phyloP scores from a whole-genome alignment of 495 filamentous ascomycete genomes.

The Aspergillus diversus region DNA sequence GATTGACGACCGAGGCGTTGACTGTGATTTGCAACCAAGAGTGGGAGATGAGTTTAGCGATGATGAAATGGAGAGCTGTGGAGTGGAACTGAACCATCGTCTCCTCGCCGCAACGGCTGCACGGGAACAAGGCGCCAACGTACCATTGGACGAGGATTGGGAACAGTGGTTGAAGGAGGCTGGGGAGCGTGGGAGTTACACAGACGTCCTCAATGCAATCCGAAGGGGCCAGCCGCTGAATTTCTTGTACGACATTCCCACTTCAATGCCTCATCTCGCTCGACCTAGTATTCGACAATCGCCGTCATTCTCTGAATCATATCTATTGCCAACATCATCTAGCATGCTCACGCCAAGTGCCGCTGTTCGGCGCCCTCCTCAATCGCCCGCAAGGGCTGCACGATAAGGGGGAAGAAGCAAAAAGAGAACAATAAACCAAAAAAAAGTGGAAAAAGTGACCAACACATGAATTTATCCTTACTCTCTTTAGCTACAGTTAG shows the following conservation, averaged over 20 bases:
- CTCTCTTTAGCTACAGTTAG: not conserved
- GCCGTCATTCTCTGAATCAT: slow-evolving; percentile 26
- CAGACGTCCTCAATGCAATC: slow-evolving; percentile 47
- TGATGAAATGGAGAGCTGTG: slow-evolving; percentile 71
- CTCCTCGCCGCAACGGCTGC: slow-evolving; percentile 70
- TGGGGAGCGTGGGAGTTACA: slow-evolving; percentile 60
- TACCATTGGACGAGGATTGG: slow-evolving; percentile 76
- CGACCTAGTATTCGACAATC: slow-evolving; percentile 25
- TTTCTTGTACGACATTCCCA: slow-evolving; percentile 32
- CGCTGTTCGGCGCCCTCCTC: slow-evolving; percentile 27
- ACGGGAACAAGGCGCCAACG: slow-evolving; percentile 63
- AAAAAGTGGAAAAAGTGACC: not conserved
- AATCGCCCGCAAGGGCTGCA: slow-evolving; percentile 29
- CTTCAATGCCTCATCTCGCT: slow-evolving; percentile 25
- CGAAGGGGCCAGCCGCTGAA: slow-evolving; percentile 43
- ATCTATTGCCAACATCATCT: slow-evolving; percentile 25
- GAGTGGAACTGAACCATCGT: slow-evolving; percentile 70
- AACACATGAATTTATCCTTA: not conserved
- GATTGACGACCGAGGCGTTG: slow-evolving; percentile 31
- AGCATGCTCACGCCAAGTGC: slow-evolving; percentile 21
- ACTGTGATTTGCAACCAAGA: slow-evolving; percentile 33
- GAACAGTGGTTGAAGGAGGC: slow-evolving; percentile 87
- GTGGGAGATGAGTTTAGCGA: slow-evolving; percentile 66
- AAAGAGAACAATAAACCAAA: not conserved
- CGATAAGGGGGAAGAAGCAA: slow-evolving; percentile 17